Percentiles rank a stretch among this genome's conserved stretches.
These are phyloP conservation scores for Daldinia sp. DNA, from an alignment of 2,329 filamentous ascomycete genomes.

Conservation along the genomic window DNA sequence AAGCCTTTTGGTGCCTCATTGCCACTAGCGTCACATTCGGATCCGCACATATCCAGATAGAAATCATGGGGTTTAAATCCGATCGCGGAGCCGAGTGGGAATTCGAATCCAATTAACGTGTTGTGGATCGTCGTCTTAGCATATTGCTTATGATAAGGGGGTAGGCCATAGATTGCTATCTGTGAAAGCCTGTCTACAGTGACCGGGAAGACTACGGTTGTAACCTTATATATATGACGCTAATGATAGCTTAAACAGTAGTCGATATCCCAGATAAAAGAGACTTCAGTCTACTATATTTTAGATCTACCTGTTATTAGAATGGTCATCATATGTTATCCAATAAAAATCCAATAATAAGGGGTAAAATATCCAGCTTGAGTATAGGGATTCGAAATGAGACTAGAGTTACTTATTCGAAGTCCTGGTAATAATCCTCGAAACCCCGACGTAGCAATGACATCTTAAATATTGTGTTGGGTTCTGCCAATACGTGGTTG, in stretches of 20 bases:
- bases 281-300: not conserved
- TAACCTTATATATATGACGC: not conserved
- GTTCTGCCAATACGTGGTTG: constrained; percentile 35
- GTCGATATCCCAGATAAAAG: not conserved
- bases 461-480: constrained; percentile 27
- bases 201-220: not conserved
- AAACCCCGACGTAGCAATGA: constrained; percentile 34
- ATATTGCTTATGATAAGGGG: constrained; percentile 18
- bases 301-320: not conserved
- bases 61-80: constrained; percentile 12
- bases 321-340: not conserved
- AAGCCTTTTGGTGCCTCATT: constrained; percentile 4
- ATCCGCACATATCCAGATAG: constrained; percentile 14
- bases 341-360: not conserved
- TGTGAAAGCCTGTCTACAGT: not conserved
- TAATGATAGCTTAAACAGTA: not conserved
- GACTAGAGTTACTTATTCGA: not conserved
- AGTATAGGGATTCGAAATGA: not conserved
- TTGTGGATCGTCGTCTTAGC: constrained; percentile 3
- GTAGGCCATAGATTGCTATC: not conserved
- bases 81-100: constrained; percentile 7
- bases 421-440: constrained; percentile 13
- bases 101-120: not conserved
- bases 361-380: constrained; percentile 2
- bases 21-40: constrained; percentile 17